Percentiles rank a stretch among this genome's conserved stretches.
phyloP scores from a whole-genome alignment of 1,139 yeast genomes.

The Taiozyma sp. region DNA sequence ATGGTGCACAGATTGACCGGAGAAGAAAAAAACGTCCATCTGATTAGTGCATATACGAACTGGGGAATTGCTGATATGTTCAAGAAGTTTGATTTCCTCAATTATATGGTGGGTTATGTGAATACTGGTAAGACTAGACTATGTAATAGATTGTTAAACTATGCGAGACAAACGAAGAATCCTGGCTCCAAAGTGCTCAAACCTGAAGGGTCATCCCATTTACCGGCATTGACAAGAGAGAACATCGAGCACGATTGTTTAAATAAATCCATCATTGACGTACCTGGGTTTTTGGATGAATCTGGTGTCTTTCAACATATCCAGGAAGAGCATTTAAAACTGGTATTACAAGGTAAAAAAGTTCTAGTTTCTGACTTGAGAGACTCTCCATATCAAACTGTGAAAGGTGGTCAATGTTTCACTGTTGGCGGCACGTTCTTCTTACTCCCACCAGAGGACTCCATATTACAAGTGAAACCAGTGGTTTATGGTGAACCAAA shows the following conservation, averaged over 20 bases:
- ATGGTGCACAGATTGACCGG: conserved; percentile 26
- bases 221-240: conserved; percentile 58
- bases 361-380: conserved; percentile 20
- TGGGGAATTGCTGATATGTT: conserved; percentile 17
- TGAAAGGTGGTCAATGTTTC: conserved; percentile 41
- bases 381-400: conserved; percentile 34
- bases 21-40: conserved; percentile 1
- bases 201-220: conserved; percentile 30
- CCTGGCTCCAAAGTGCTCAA: conserved; percentile 10
- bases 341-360: conserved; percentile 35
- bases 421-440: conserved; percentile 62
- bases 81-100: conserved; percentile 30
- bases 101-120: conserved; percentile 66
- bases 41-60: conserved; percentile 21
- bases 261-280: conserved; percentile 38
- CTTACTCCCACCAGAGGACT: conserved; percentile 38
- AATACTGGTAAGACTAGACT: conserved; percentile 77
- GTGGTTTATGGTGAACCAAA: conserved; percentile 28
- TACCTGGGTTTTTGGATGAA: conserved; percentile 49
- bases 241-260: conserved; percentile 34
- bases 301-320: conserved; percentile 32
- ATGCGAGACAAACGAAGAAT: conserved; percentile 19
- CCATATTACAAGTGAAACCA: conserved; percentile 37
- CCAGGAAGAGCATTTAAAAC: conserved; percentile 31
- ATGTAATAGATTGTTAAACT: conserved; percentile 42